These are phyloP conservation scores for Chlorella vulgaris DNA, from an alignment of 139 green algal species.

Conservation along the genomic window DNA sequence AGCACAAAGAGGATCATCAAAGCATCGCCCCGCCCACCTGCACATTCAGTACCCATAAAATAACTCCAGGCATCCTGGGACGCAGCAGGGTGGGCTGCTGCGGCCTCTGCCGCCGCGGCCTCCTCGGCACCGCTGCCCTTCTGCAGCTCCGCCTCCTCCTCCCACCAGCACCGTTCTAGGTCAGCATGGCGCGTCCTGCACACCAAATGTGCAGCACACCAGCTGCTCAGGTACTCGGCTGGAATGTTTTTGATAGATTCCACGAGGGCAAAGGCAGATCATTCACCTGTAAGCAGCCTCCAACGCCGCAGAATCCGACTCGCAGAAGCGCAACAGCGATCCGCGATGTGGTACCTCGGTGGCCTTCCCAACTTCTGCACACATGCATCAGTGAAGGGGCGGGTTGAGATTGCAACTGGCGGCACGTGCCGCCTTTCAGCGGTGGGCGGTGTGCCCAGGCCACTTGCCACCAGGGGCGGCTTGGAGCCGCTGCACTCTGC, in stretches of 20 bases:
- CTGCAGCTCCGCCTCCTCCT: slow-evolving; percentile 53
- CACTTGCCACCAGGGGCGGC: too few species aligned
- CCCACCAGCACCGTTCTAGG: slow-evolving; percentile 60
- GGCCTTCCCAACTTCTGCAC: slow-evolving; percentile 5
- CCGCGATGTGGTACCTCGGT: slow-evolving; percentile 51
- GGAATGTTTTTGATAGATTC: too few species aligned
- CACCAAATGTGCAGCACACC: background rate
- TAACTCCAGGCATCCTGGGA: background rate
- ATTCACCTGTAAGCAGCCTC: slow-evolving; percentile 34
- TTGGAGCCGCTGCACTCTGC: too few species aligned
- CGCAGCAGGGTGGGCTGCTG: background rate
- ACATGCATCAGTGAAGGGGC: too few species aligned
- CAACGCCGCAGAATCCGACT: slow-evolving; percentile 40
- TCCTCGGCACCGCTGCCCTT: background rate
- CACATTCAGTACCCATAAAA: slow-evolving; percentile 17
- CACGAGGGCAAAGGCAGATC: too few species aligned
- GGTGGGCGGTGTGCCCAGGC: too few species aligned
- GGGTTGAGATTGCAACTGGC: too few species aligned
- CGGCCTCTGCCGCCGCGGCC: background rate
- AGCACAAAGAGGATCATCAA: background rate
- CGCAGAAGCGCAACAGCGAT: slow-evolving; percentile 50
- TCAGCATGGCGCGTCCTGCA: slow-evolving; percentile 42
- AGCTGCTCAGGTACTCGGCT: too few species aligned
- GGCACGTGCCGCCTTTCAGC: too few species aligned
- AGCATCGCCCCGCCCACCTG: background rate